Evolutionary conservation across 2,329 filamentous ascomycete species (phyloP).

Genomic region (Beauveria sp.): DNA sequence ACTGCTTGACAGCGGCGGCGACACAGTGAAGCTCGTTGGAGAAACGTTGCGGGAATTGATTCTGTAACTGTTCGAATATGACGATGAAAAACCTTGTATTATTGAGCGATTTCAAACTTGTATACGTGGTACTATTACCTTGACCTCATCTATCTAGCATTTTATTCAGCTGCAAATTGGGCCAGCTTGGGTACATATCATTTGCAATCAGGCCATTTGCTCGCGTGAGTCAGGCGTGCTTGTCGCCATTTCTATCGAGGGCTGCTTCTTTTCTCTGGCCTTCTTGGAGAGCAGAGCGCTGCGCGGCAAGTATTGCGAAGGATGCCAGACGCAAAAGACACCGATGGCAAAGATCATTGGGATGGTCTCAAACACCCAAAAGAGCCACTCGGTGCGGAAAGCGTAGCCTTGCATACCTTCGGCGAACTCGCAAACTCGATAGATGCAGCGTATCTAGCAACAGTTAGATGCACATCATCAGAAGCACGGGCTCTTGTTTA

Average conservation of each 20-base stretch:
- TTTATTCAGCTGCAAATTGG: not conserved
- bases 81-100: not conserved
- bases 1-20: slow-evolving; percentile 9
- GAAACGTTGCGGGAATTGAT: slow-evolving; percentile 6
- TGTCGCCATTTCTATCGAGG: not conserved
- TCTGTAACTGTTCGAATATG: not conserved
- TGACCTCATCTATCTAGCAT: not conserved
- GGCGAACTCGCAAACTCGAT: slow-evolving; percentile 44
- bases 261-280: not conserved
- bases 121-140: not conserved
- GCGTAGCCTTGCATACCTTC: slow-evolving; percentile 43
- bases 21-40: slow-evolving; percentile 14
- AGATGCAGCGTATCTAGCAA: slow-evolving; percentile 39
- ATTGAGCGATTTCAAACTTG: not conserved
- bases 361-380: slow-evolving; percentile 43
- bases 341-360: slow-evolving; percentile 40
- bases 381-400: slow-evolving; percentile 43
- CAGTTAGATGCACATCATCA: not conserved
- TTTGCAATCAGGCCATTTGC: not conserved
- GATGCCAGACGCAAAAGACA: slow-evolving; percentile 43
- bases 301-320: slow-evolving; percentile 29
- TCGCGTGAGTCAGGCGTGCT: not conserved
- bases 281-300: not conserved
- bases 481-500: rapidly evolving
- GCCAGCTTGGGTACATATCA: not conserved